These are phyloP conservation scores for Carex parvula DNA, from an alignment of 176 grass and related monocot genomes.

Conservation along the genomic window DNA sequence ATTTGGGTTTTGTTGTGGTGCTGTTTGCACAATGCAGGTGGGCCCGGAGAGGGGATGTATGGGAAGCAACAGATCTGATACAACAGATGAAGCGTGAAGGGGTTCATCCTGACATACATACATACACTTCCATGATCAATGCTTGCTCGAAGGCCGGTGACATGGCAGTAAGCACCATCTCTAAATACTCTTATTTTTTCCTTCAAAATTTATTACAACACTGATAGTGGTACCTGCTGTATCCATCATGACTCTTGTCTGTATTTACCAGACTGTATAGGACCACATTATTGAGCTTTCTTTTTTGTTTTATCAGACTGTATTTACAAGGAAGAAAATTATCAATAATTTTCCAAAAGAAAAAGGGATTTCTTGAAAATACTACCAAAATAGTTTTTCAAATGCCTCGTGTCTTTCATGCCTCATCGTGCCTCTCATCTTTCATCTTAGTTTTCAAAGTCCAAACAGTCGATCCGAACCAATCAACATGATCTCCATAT, in stretches of 20 bases:
- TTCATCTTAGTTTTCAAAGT: too few species aligned
- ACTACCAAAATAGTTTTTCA: neutral
- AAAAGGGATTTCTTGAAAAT: neutral
- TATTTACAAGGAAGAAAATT: neutral
- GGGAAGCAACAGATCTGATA: constrained; percentile 91
- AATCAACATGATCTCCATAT: too few species aligned
- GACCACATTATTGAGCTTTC: neutral
- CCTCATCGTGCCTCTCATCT: too few species aligned
- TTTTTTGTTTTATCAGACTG: neutral
- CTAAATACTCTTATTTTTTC: neutral
- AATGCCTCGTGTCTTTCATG: too few species aligned
- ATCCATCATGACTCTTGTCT: neutral
- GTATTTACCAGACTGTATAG: neutral
- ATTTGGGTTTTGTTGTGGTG: neutral
- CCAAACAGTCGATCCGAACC: too few species aligned
- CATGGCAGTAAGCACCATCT: constrained; percentile 55
- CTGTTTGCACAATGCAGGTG: constrained; percentile 49
- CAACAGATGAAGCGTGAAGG: constrained; percentile 96
- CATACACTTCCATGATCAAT: constrained; percentile 96
- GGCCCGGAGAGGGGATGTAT: constrained; percentile 96
- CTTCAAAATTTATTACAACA: neutral
- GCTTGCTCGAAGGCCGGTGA: constrained; percentile 92
- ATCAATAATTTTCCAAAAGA: neutral
- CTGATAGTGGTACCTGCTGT: neutral
- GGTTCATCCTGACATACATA: constrained; percentile 84